Conservation (phyloP, 257 asterid species). For the Striga asiatica region DNA sequence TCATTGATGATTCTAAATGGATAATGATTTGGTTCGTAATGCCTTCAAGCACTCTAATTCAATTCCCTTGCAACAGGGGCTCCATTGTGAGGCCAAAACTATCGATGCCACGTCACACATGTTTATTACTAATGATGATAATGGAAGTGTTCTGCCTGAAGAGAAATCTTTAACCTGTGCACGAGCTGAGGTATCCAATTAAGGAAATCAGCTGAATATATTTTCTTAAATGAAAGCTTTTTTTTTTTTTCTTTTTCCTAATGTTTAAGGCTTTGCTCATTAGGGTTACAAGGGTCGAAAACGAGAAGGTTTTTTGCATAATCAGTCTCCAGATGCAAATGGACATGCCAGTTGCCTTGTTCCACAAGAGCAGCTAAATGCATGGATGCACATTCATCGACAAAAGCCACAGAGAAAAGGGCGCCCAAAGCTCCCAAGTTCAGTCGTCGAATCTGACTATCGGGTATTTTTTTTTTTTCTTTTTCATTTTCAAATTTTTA, state of each 20-base stretch:
- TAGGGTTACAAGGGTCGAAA: slow-evolving; percentile 56
- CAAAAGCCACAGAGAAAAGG: slow-evolving; percentile 32
- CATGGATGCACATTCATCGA: slow-evolving; percentile 47
- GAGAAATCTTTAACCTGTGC: slow-evolving; percentile 33
- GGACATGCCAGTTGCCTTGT: slow-evolving; percentile 35
- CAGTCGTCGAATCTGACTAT: slow-evolving; percentile 31
- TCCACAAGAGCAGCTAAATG: slow-evolving; percentile 64
- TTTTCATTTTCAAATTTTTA: too few relatives aligned
- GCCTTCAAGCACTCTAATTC: neutral
- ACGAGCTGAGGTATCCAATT: slow-evolving; percentile 46
- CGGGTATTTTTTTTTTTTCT: slow-evolving; percentile 23
- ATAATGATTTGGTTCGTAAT: neutral
- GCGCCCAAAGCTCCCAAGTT: slow-evolving; percentile 23
- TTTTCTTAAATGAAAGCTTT: neutral
- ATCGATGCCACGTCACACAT: slow-evolving; percentile 15
- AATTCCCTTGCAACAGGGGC: slow-evolving; percentile 20
- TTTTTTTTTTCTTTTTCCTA: neutral
- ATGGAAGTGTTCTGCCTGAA: slow-evolving; percentile 21
- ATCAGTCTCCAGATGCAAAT: slow-evolving; percentile 22
- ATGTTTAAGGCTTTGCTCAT: slow-evolving; percentile 11
- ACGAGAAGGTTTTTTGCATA: slow-evolving; percentile 27
- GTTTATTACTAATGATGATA: slow-evolving; percentile 7
- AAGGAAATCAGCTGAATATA: slow-evolving; percentile 11
- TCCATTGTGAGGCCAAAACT: slow-evolving; percentile 32
- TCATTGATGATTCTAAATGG: neutral